Percentiles rank a stretch among this genome's conserved stretches.
phyloP scores from a whole-genome alignment of 306 rosid genomes.

The Albizia julibrissin region DNA sequence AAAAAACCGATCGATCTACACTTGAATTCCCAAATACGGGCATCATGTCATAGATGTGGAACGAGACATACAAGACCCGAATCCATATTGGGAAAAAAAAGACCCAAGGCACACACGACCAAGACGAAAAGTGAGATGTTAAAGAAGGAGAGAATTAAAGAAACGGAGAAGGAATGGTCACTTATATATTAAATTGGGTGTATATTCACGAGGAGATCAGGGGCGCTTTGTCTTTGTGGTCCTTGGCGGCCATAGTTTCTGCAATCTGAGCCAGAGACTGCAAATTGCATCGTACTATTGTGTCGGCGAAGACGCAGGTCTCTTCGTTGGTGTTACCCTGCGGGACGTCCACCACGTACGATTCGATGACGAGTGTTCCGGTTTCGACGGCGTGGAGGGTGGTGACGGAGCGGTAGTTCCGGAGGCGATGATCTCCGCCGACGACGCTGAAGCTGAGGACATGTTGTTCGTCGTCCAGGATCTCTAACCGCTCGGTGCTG shows the following conservation, averaged over 20 bases:
- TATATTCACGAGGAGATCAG: neutral
- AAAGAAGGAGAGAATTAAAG: neutral
- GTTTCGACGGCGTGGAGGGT: constrained; percentile 46
- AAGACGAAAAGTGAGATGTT: neutral
- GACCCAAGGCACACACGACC: neutral
- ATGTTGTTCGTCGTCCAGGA: constrained; percentile 60
- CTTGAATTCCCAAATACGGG: constrained; percentile 30
- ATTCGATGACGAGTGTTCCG: constrained; percentile 52
- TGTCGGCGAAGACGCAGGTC: constrained; percentile 56
- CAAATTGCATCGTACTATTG: constrained; percentile 65
- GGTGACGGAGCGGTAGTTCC: constrained; percentile 63
- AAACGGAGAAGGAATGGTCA: neutral
- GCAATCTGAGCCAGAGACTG: constrained; percentile 59
- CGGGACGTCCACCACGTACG: constrained; percentile 65
- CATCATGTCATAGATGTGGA: neutral
- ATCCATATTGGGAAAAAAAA: constrained; percentile 39
- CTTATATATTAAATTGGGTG: neutral
- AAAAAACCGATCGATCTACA: constrained; percentile 16
- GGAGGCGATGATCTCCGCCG: constrained; percentile 61
- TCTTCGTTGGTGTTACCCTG: constrained; percentile 64
- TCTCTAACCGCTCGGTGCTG: constrained; percentile 63
- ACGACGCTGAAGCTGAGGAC: constrained; percentile 63
- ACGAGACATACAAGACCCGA: neutral
- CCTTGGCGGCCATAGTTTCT: constrained; percentile 29
- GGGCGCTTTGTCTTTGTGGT: neutral